Percentiles rank a stretch among this genome's conserved stretches.
Conservation (phyloP, 345 rosid genomes). For the Eucalyptus brandiana region DNA sequence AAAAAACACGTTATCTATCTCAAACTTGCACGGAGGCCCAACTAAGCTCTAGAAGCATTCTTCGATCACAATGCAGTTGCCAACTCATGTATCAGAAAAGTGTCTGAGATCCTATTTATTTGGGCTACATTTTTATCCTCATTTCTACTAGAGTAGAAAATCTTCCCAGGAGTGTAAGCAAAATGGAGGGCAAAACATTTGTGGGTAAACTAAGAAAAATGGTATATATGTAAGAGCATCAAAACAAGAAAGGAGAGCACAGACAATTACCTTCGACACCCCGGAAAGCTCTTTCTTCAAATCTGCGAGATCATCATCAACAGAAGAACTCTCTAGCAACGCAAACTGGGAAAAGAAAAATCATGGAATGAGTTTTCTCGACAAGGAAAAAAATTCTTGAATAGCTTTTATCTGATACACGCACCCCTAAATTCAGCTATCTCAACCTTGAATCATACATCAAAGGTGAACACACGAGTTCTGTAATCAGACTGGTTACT, state of each 20-base stretch:
- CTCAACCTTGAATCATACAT: not conserved
- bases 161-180: not conserved
- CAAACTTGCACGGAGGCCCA: not conserved
- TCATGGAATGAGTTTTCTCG: not conserved
- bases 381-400: not conserved
- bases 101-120: not conserved
- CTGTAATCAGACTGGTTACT: not conserved
- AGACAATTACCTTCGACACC: constrained; percentile 22
- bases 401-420: not conserved
- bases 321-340: constrained; percentile 42
- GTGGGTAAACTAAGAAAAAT: not conserved
- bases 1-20: not conserved
- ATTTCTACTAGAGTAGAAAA: not conserved
- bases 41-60: not conserved
- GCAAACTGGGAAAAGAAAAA: constrained; percentile 14
- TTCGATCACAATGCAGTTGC: not conserved
- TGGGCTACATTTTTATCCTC: not conserved
- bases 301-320: constrained; percentile 37
- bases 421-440: not conserved
- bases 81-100: not conserved
- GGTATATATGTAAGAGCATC: not conserved
- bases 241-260: not conserved
- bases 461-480: not conserved
- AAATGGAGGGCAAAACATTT: not conserved
- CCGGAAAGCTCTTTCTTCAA: constrained; percentile 42